Conservation (phyloP, 768 basidiomycete species). For the Pisolithus orientalis region DNA sequence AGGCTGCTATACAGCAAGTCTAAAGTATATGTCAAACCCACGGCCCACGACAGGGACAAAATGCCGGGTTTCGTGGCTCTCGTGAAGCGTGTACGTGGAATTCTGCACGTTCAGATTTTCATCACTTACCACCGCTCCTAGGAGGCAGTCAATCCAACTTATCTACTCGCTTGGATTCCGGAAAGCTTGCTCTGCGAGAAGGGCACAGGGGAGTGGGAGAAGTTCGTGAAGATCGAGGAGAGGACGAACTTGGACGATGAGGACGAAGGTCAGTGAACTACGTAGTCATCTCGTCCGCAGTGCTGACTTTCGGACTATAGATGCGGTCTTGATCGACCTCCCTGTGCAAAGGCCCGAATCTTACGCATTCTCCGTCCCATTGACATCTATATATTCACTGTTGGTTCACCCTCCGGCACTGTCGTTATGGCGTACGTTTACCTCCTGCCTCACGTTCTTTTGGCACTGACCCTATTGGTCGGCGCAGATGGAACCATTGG, state of each 20-base stretch:
- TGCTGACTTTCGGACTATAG: constrained; percentile 32
- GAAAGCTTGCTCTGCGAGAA: constrained; percentile 78
- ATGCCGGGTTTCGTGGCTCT: constrained; percentile 90
- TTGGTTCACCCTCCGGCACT: constrained; percentile 78
- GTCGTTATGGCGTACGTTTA: constrained; percentile 71
- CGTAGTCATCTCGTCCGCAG: neutral
- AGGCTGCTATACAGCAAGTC: constrained; percentile 85
- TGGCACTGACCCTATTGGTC: neutral
- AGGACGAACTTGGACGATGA: constrained; percentile 52
- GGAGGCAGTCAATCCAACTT: constrained; percentile 71
- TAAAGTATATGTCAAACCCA: constrained; percentile 94
- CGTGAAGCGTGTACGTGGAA: constrained; percentile 70
- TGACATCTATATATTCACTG: constrained; percentile 86
- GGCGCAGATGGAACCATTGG: constrained; percentile 76
- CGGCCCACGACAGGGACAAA: constrained; percentile 86
- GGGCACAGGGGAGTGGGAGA: constrained; percentile 81
- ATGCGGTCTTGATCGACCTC: constrained; percentile 80
- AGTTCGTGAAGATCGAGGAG: constrained; percentile 83
- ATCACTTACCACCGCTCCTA: constrained; percentile 23
- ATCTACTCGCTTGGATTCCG: constrained; percentile 91
- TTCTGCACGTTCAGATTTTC: constrained; percentile 2
- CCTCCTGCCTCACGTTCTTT: constrained; percentile 4
- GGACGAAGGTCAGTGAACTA: constrained; percentile 54
- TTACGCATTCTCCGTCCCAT: constrained; percentile 92
- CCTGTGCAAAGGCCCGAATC: constrained; percentile 81